phyloP scores from a whole-genome alignment of 1,284 basidiomycete species.

The Somion occarium region DNA sequence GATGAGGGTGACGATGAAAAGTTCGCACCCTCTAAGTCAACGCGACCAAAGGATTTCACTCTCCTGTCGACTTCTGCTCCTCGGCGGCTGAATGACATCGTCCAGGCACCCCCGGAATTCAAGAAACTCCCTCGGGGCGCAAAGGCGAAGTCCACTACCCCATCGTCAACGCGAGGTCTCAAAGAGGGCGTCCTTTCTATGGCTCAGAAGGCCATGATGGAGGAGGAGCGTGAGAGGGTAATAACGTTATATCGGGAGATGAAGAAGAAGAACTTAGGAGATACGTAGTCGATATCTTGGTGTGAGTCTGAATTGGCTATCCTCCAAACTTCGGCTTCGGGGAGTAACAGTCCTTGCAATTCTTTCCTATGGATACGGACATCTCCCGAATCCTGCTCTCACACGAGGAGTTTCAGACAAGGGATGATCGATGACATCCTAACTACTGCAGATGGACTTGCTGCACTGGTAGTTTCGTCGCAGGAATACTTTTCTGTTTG shows the following conservation, averaged over 20 bases:
- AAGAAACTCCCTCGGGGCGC: slow-evolving; percentile 39
- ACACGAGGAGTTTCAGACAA: too few relatives aligned
- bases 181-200: slow-evolving; percentile 56
- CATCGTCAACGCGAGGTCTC: slow-evolving; percentile 14
- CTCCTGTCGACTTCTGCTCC: slow-evolving; percentile 50
- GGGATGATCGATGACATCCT: too few relatives aligned
- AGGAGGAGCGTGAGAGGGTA: slow-evolving; percentile 63
- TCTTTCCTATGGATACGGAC: too few relatives aligned
- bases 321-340: too few relatives aligned
- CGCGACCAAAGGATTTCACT: slow-evolving; percentile 49
- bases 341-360: too few relatives aligned
- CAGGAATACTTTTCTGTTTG: too few relatives aligned
- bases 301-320: background rate
- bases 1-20: slow-evolving; percentile 13
- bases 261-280: slow-evolving; percentile 39
- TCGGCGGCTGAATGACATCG: slow-evolving; percentile 65
- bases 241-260: slow-evolving; percentile 65
- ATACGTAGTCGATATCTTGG: too few relatives aligned
- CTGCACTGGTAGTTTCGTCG: too few relatives aligned
- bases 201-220: slow-evolving; percentile 72
- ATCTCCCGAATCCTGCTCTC: too few relatives aligned
- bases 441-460: too few relatives aligned
- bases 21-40: slow-evolving; percentile 6
- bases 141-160: slow-evolving; percentile 19
- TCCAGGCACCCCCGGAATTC: slow-evolving; percentile 55